phyloP scores from a whole-genome alignment of 2,329 filamentous ascomycete species.

The Ceratocystis albifundus region DNA sequence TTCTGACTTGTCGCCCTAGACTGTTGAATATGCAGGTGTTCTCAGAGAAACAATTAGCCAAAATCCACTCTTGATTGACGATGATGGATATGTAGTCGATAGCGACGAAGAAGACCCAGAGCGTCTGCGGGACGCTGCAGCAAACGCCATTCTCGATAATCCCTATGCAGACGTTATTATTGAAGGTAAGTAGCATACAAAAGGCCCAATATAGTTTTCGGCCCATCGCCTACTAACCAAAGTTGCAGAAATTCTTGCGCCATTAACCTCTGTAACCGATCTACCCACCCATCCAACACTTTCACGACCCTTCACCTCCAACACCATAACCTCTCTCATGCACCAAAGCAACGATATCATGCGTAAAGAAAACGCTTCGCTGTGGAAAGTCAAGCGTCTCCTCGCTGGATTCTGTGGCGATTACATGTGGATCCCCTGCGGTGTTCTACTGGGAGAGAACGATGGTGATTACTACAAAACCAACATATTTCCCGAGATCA shows the following conservation, averaged over 20 bases:
- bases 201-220: not conserved
- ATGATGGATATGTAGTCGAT: conserved; percentile 66
- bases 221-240: conserved; percentile 23
- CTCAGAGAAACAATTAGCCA: conserved; percentile 60
- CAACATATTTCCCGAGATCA: conserved; percentile 34
- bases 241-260: conserved; percentile 55
- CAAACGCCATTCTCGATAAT: conserved; percentile 56
- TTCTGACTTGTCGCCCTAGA: conserved; percentile 35
- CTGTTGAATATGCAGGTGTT: conserved; percentile 62
- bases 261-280: conserved; percentile 62
- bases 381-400: conserved; percentile 65
- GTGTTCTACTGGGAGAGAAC: conserved; percentile 44
- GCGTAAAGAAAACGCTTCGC: conserved; percentile 59
- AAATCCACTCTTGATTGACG: conserved; percentile 61
- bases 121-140: conserved; percentile 47
- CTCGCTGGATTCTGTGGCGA: conserved; percentile 65
- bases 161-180: conserved; percentile 62
- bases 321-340: conserved; percentile 59
- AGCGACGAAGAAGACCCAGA: conserved; percentile 60
- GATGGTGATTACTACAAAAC: conserved; percentile 46
- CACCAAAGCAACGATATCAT: conserved; percentile 58
- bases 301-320: conserved; percentile 62
- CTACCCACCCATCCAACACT: conserved; percentile 63
- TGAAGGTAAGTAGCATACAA: conserved; percentile 46
- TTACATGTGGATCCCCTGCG: conserved; percentile 54